These are phyloP conservation scores for Lepiota venenata DNA, from an alignment of 768 basidiomycete species.

Conservation along the genomic window DNA sequence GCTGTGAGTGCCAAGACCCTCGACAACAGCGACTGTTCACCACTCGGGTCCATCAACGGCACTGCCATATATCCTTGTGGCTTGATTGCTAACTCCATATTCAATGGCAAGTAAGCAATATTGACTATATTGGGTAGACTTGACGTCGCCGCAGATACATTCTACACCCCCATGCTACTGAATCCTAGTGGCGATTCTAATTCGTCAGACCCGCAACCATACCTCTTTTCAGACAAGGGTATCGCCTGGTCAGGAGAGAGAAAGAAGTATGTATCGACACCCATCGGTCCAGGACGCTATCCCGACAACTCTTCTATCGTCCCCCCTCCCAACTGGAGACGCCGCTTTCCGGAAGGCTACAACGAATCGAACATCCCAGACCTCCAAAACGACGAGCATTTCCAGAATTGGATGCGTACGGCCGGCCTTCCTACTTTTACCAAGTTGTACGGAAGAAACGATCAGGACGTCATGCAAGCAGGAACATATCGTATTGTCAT, in stretches of 20 bases:
- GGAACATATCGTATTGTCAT: conserved; percentile 77
- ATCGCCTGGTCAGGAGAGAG: conserved; percentile 97
- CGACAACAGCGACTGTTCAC: conserved; percentile 83
- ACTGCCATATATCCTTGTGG: conserved; percentile 91
- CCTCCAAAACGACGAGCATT: conserved; percentile 78
- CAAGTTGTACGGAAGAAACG: conserved; percentile 92
- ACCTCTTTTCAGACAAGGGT: conserved; percentile 69
- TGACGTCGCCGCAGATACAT: conserved; percentile 60
- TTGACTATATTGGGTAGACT: background rate
- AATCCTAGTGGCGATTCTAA: conserved; percentile 53
- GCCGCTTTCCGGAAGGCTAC: conserved; percentile 73
- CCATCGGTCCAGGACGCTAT: conserved; percentile 47
- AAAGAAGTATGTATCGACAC: conserved; percentile 78
- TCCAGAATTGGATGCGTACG: conserved; percentile 99
- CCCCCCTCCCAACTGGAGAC: conserved; percentile 92
- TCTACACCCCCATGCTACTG: conserved; percentile 55
- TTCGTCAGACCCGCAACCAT: conserved; percentile 46
- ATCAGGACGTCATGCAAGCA: conserved; percentile 61
- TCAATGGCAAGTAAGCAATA: conserved; percentile 67
- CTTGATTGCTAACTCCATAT: conserved; percentile 93
- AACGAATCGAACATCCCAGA: conserved; percentile 62
- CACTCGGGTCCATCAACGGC: conserved; percentile 55
- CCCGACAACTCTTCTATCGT: conserved; percentile 59
- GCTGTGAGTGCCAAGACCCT: conserved; percentile 44
- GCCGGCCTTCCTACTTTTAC: conserved; percentile 96